Percentiles rank a stretch among this genome's conserved stretches.
phyloP scores from a whole-genome alignment of 371 early-diverging fungal genomes.

The Dichotomocladium elegans region DNA sequence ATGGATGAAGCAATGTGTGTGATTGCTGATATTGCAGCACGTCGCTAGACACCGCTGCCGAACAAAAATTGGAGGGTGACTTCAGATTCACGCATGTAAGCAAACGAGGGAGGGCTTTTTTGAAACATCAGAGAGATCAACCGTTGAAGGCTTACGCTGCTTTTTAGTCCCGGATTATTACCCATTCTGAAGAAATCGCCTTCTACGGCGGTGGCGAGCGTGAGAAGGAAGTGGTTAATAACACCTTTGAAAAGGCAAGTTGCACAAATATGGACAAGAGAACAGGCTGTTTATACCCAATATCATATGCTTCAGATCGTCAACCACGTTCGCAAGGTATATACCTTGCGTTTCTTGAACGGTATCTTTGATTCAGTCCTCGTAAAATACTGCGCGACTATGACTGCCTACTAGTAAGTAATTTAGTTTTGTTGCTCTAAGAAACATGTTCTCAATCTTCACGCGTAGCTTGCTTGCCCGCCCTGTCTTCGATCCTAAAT shows the following conservation, averaged over 20 bases:
- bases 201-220: slow-evolving; percentile 79
- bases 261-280: slow-evolving; percentile 15
- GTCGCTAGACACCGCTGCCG: slow-evolving; percentile 74
- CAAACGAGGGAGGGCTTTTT: no score
- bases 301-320: slow-evolving; percentile 41
- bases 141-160: neutral
- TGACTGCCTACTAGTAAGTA: slow-evolving; percentile 78
- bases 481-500: slow-evolving; percentile 72
- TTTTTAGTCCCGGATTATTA: slow-evolving; percentile 68
- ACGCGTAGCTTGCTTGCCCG: slow-evolving; percentile 67
- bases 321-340: slow-evolving; percentile 74
- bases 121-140: slow-evolving; percentile 2
- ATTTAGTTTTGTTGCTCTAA: neutral
- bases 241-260: slow-evolving; percentile 56
- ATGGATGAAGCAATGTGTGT: no score
- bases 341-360: slow-evolving; percentile 71
- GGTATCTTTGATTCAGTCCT: slow-evolving; percentile 82
- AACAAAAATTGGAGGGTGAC: slow-evolving; percentile 82
- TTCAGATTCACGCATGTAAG: slow-evolving; percentile 79
- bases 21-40: no score
- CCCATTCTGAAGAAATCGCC: slow-evolving; percentile 86
- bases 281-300: neutral
- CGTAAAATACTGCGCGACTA: slow-evolving; percentile 87
- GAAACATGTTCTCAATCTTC: neutral
- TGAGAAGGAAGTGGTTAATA: slow-evolving; percentile 70